Evolutionary conservation across 768 basidiomycete species (phyloP).

Genomic region (Lactarius psammicola): DNA sequence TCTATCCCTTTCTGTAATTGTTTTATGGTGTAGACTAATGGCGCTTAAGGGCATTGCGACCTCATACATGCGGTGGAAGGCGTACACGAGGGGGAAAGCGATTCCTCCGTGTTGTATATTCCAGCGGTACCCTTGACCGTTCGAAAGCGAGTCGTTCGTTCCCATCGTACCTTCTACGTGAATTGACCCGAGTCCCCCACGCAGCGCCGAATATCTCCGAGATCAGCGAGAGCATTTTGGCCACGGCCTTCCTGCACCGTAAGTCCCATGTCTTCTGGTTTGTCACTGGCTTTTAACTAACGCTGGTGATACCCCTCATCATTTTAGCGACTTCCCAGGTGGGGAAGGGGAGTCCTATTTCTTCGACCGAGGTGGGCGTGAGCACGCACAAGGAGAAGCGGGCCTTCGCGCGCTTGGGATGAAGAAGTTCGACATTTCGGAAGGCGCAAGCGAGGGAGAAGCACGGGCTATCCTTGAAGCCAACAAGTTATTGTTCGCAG

Average conservation of each 20-base stretch:
- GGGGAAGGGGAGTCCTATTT: slow-evolving; percentile 43
- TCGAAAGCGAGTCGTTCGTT: slow-evolving; percentile 35
- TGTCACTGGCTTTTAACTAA: neutral
- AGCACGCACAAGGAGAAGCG: slow-evolving; percentile 36
- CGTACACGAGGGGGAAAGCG: slow-evolving; percentile 52
- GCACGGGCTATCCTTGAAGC: slow-evolving; percentile 11
- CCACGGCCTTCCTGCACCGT: slow-evolving; percentile 56
- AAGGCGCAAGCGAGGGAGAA: slow-evolving; percentile 16
- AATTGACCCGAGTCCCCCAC: neutral
- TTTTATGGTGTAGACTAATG: neutral
- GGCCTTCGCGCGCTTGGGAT: slow-evolving; percentile 26
- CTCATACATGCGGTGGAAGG: slow-evolving; percentile 47
- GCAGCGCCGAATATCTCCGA: slow-evolving; percentile 53
- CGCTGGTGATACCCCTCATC: neutral
- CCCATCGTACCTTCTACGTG: neutral
- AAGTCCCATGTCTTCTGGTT: neutral
- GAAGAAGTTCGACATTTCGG: slow-evolving; percentile 16
- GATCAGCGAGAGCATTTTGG: slow-evolving; percentile 64
- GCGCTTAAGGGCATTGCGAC: slow-evolving; percentile 37
- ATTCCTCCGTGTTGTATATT: slow-evolving; percentile 78
- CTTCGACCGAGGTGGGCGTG: slow-evolving; percentile 41
- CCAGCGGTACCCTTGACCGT: slow-evolving; percentile 67
- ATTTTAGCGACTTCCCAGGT: slow-evolving; percentile 55
- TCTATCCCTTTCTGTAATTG: neutral
- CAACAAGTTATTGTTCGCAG: slow-evolving; percentile 18